A percentile compares a stretch with the other conserved stretches of the same genome.
phyloP scores from a whole-genome alignment of 1,139 yeast genomes.

The Maudiozyma humilis region DNA sequence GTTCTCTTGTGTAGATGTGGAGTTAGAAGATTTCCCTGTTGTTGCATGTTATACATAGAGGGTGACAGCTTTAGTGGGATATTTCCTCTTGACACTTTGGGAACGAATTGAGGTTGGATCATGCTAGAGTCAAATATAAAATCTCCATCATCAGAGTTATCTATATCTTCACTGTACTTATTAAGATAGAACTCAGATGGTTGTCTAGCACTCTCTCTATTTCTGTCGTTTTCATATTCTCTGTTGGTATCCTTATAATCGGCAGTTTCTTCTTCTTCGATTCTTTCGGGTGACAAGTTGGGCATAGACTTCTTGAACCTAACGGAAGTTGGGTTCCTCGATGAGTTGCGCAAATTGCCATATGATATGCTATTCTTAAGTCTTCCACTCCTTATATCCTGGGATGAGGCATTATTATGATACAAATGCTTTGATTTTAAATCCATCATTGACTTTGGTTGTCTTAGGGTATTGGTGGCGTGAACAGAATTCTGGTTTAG shows the following conservation, averaged over 20 bases:
- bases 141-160: slow-evolving; percentile 49
- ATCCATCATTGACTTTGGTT: slow-evolving; percentile 28
- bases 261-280: slow-evolving; percentile 16
- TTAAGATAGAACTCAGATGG: slow-evolving; percentile 33
- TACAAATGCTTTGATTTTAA: slow-evolving; percentile 13
- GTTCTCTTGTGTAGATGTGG: slow-evolving; percentile 25
- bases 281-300: slow-evolving; percentile 15
- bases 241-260: neutral
- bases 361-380: slow-evolving; percentile 24
- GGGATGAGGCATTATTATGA: slow-evolving; percentile 5
- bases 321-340: slow-evolving; percentile 14
- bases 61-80: slow-evolving; percentile 22
- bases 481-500: neutral
- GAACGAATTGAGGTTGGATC: slow-evolving; percentile 21
- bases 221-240: slow-evolving; percentile 1
- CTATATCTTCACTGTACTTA: slow-evolving; percentile 45
- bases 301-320: slow-evolving; percentile 28
- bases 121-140: slow-evolving; percentile 20
- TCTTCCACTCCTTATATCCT: slow-evolving; percentile 4
- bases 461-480: slow-evolving; percentile 12
- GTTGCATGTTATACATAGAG: slow-evolving; percentile 23
- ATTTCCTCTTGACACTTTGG: slow-evolving; percentile 8
- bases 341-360: slow-evolving; percentile 18
- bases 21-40: slow-evolving; percentile 23
- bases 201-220: slow-evolving; percentile 5